Conservation (phyloP, 805 yeast genomes). For the Ogataea angusta region DNA sequence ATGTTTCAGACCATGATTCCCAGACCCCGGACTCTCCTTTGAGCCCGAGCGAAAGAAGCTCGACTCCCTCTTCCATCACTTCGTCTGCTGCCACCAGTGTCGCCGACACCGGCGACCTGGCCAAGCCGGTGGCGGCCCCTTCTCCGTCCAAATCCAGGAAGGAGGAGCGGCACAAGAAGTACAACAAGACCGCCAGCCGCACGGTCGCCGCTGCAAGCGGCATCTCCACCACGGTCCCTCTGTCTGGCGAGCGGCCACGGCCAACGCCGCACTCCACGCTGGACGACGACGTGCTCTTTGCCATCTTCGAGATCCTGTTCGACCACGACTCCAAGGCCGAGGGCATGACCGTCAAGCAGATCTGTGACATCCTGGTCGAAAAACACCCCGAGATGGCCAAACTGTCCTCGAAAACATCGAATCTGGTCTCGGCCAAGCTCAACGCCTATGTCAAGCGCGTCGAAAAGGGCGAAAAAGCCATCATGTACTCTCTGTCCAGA, state of each 20-base stretch:
- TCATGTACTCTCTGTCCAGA: constrained; percentile 72
- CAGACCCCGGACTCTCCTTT: constrained; percentile 31
- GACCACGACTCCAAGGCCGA: constrained; percentile 65
- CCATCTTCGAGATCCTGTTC: constrained; percentile 68
- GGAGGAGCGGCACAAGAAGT: constrained; percentile 29
- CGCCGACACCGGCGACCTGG: constrained; percentile 20
- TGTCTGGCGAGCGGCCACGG: constrained; percentile 69
- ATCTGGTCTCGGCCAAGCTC: constrained; percentile 75
- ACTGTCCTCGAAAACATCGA: constrained; percentile 74
- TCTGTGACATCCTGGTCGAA: constrained; percentile 71
- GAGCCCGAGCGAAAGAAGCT: constrained; percentile 32
- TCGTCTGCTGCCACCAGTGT: constrained; percentile 32
- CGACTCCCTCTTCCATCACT: constrained; percentile 42
- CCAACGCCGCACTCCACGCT: constrained; percentile 66
- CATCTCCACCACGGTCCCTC: constrained; percentile 75
- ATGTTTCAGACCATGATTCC: constrained; percentile 12
- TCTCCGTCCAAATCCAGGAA: constrained; percentile 18
- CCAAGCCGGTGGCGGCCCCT: constrained; percentile 14
- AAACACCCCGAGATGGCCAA: constrained; percentile 84
- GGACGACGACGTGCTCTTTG: constrained; percentile 73
- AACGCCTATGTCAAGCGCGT: constrained; percentile 84
- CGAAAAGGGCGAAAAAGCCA: constrained; percentile 74
- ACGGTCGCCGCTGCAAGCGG: constrained; percentile 61
- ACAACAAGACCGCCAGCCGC: constrained; percentile 33
- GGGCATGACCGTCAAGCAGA: constrained; percentile 89